Evolutionary conservation across 208 protist genomes (phyloP).

Genomic region (Acanthamoeba polyphaga): DNA sequence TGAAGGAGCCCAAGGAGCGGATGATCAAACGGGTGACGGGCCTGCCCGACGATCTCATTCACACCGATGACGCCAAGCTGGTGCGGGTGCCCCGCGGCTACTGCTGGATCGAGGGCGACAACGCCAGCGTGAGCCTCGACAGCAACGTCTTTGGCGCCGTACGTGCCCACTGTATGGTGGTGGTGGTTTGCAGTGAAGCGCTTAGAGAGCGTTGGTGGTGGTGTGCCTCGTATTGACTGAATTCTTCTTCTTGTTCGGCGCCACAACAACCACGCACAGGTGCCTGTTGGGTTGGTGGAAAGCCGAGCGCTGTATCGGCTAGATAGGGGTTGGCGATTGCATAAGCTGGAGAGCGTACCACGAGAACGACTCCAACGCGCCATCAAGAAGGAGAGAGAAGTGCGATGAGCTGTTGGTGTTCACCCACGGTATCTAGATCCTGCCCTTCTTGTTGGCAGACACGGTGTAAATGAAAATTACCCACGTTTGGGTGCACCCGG

Average conservation of each 20-base stretch:
- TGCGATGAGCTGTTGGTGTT: too few relatives aligned
- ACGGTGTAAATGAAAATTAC: too few relatives aligned
- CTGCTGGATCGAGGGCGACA: slow-evolving; percentile 74
- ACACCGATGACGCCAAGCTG: not conserved
- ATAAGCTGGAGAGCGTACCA: not conserved
- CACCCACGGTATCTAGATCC: too few relatives aligned
- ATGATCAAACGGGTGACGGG: slow-evolving; percentile 56
- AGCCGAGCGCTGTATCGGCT: not conserved
- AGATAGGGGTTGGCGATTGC: not conserved
- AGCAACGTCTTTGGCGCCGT: slow-evolving; percentile 64
- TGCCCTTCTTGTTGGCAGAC: too few relatives aligned
- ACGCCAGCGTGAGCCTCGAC: slow-evolving; percentile 49
- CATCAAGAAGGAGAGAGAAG: not conserved
- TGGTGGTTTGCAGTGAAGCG: too few relatives aligned
- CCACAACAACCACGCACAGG: not conserved
- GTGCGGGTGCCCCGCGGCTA: slow-evolving; percentile 31
- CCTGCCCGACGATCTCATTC: slow-evolving; percentile 13
- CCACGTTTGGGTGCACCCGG: too few relatives aligned
- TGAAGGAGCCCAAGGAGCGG: not conserved
- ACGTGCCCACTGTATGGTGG: not conserved
- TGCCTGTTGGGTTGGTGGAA: not conserved
- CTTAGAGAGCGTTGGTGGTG: too few relatives aligned
- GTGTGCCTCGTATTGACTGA: not conserved
- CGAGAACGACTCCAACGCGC: not conserved
- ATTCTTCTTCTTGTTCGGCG: too few relatives aligned